Evolutionary conservation across 2,329 filamentous ascomycete genomes (phyloP).

Genomic region (Chaetothyriales sp.): DNA sequence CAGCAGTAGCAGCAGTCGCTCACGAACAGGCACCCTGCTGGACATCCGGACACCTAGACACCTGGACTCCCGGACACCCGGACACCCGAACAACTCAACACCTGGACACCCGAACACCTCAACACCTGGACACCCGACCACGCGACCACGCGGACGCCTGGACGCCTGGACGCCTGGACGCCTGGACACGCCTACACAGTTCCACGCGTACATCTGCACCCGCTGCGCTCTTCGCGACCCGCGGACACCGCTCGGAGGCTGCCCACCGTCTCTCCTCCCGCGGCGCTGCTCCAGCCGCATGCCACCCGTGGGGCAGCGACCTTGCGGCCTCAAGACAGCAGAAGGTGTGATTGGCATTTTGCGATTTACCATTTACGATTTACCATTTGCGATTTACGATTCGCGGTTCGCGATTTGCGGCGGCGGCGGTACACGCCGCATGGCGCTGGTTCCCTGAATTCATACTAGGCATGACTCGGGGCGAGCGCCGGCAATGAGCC

Average conservation of each 20-base stretch:
- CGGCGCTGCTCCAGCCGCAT: background rate
- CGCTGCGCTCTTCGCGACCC: no score
- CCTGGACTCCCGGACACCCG: no score
- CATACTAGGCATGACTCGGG: background rate
- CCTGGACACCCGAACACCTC: background rate
- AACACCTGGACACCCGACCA: no score
- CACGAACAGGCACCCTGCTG: no score
- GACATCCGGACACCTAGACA: background rate
- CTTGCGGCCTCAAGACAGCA: background rate
- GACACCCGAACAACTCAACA: no score
- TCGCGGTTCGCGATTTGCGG: no score
- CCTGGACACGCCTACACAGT: no score
- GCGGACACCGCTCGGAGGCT: background rate
- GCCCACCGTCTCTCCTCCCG: background rate
- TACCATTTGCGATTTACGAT: no score
- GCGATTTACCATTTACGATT: no score
- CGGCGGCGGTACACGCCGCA: background rate
- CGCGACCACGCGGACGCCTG: background rate
- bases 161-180: no score
- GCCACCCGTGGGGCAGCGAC: background rate
- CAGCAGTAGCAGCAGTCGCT: no score
- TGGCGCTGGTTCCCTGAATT: background rate
- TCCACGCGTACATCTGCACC: no score
- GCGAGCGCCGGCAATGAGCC: background rate
- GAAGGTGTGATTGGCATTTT: background rate